Evolutionary conservation across 2,329 filamentous ascomycete genomes (phyloP), one percentile per base, ranked within the genome.

Genomic region (Penicillium sp.): DNA sequence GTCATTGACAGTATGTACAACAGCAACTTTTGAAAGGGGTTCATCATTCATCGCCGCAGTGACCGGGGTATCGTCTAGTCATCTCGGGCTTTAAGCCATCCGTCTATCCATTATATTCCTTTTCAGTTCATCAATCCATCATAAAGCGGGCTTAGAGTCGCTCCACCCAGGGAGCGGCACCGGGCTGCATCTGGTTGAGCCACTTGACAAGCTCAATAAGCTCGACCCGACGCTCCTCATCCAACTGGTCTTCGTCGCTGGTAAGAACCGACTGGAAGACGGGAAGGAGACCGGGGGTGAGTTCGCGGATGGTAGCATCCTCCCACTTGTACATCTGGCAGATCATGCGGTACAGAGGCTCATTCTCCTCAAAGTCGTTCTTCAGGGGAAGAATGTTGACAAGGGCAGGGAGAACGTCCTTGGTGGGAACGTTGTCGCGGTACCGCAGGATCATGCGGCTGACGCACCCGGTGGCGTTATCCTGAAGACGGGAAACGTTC

Each of bases 291-390:
- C 70, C 68, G 2, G 72, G 72, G 3, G 75, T 77, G 25, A 76
- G 68, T 39, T 70, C 64, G 41, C 68, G 69, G 52, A 77, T 67
- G 38, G 72, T 75, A 16, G 67, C 56, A 55, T 77, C 72, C 54
- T 75, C 71, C 64, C 70, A 72, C 58, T 75, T 75, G 64, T 76
- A 96, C 57, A 97, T 80, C 71, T 87, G 84, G 71, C 88, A 86
- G 64, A 99, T 86, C 82, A 91, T 95, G 69, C 87, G 81, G 75
- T 87, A 99, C 52, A 97, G 84, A 8, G 93, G 90, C 63, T 89
- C 88, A 74, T 99, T 97, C 81, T 97, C 93, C 72, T 96, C 90
- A 63, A 82, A 97, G 70, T 97, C 93, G 67, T 95, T 91, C 71
- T 88, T 88, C 55, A 97, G 78, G 9, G 93, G 93, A 31, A 97